Evolutionary conservation across 305 asterid genomes (phyloP).

Genomic region (Fraxinus angustifolia): DNA sequence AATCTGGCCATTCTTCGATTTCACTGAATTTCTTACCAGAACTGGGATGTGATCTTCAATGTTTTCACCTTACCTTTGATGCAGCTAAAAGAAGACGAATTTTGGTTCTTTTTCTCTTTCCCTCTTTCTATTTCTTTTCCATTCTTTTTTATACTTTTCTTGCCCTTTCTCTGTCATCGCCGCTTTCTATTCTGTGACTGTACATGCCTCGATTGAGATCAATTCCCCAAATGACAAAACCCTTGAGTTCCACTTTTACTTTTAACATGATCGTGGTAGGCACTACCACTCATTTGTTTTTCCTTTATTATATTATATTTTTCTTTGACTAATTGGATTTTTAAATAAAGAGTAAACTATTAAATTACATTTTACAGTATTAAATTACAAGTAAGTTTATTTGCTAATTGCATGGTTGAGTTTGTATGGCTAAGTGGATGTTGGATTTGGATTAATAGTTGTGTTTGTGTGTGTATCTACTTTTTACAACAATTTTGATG

Average conservation of each 20-base stretch:
- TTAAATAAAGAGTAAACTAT: not conserved
- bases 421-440: not conserved
- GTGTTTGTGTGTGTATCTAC: not conserved
- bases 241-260: not conserved
- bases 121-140: not conserved
- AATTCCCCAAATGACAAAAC: not conserved
- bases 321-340: not conserved
- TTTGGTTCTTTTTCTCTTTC: not conserved
- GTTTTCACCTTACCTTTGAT: slow-evolving; percentile 1
- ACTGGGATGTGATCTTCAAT: not conserved
- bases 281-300: not conserved
- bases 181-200: not conserved
- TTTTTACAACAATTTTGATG: not conserved
- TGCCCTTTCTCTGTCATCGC: not conserved
- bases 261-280: not conserved
- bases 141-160: not conserved
- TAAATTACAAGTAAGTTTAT: not conserved
- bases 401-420: slow-evolving; percentile 1
- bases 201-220: not conserved
- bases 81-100: not conserved
- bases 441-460: not conserved
- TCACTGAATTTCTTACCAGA: not conserved
- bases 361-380: not conserved
- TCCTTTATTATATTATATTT: not conserved
- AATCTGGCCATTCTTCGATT: not conserved